Evolutionary conservation across 805 yeast species (phyloP).

Genomic region (Kodamaea restingae): DNA sequence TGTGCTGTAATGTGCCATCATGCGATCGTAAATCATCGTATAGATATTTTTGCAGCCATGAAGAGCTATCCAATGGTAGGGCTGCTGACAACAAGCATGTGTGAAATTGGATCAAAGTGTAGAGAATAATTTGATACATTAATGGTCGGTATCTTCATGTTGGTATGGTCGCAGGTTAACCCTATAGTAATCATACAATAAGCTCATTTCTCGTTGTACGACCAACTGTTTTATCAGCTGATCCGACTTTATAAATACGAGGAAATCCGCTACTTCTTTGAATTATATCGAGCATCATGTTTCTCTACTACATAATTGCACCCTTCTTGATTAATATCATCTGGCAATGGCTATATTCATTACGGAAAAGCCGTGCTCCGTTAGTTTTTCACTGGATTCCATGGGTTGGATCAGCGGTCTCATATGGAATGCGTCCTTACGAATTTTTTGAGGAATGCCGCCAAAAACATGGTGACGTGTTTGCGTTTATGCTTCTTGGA

Average conservation of each 20-base stretch:
- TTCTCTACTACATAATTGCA: not conserved
- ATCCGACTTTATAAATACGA: not conserved
- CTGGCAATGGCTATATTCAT: conserved; percentile 64
- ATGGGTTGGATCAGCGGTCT: conserved; percentile 88
- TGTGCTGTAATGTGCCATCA: conserved; percentile 1
- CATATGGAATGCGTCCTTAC: conserved; percentile 93
- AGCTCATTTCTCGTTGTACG: not conserved
- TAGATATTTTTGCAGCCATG: conserved; percentile 2
- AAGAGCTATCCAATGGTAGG: not conserved
- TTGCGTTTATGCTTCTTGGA: conserved; percentile 85
- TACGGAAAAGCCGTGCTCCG: conserved; percentile 79
- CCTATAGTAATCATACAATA: not conserved
- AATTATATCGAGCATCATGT: not conserved
- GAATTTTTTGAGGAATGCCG: conserved; percentile 79
- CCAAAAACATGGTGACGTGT: conserved; percentile 83
- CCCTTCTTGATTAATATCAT: conserved; percentile 49
- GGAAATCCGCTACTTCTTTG: not conserved
- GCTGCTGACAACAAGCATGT: not conserved
- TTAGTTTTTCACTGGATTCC: conserved; percentile 90
- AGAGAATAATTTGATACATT: too few species aligned
- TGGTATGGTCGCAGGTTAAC: too few species aligned
- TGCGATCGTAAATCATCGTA: not conserved
- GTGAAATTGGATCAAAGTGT: not conserved
- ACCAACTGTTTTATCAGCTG: not conserved
- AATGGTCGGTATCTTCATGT: too few species aligned